Evolutionary conservation across 169 alveolate species (phyloP), one percentile per base, ranked within the genome.

Genomic region (Amoebophrya sp.): DNA sequence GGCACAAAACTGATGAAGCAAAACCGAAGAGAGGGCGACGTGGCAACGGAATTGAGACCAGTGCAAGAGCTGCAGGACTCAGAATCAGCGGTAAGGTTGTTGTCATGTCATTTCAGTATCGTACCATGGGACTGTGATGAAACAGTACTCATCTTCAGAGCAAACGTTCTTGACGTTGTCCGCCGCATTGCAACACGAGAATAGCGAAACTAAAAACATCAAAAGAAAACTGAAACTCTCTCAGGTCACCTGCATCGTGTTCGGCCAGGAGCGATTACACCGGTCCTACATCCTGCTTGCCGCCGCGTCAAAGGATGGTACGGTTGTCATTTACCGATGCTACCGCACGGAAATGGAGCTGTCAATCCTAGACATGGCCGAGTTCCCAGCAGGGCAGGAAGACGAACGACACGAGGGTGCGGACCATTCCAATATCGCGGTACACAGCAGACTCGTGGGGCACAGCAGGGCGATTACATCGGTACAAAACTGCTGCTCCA

Each of bases 391-490:
- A 0, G 66, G 23, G 23, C 39, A 38, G 39, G 90, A 38, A 1
- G 91, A 89, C 39, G 54, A 39, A 12, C 35, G 14, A 0, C 77
- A 3, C 91, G 89, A 32, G 23, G 89, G 40, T 3, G 89, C 89
- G 40, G 89, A 77, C 40, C 89, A 77, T 39, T 2, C n/a, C 40
- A 77, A 77, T n/a, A 77, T 77, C 89, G 89, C 89, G 92, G 93
- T 92, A 41, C 93, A 92, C 29, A 53, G 92, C 14, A 92, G 94
- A 2, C 39, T 92, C 40, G 92, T 92, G 77, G 94, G 94, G 0
- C 94, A 92, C 55, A 54, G 92, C 10, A 77, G 94, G 0, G 94
- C 94, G 33, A 92, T 92, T 39, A 92, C 94, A 23, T 92, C 94
- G 35, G 89, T 47, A 47, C 66, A 47, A 47, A 47, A 47, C n/a